Evolutionary conservation across 805 yeast genomes (phyloP).

Genomic region (Candida palmyrensis): DNA sequence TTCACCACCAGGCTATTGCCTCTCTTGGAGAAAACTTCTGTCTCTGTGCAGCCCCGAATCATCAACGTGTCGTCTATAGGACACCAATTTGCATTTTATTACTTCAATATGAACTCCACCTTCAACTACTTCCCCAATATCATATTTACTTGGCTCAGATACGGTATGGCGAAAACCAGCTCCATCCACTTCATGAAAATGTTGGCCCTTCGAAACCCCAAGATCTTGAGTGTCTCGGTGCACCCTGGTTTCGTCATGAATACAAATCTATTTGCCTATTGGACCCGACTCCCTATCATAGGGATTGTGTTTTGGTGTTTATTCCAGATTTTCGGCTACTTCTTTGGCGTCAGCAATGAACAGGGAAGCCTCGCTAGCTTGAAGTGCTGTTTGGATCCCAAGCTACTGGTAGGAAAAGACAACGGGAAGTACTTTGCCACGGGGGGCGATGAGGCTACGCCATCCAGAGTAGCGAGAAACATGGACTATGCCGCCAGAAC

Average conservation of each 20-base stretch:
- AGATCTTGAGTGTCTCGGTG: constrained; percentile 57
- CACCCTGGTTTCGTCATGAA: constrained; percentile 89
- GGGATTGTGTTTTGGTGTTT: constrained; percentile 70
- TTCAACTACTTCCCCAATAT: constrained; percentile 61
- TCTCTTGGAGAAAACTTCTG: constrained; percentile 38
- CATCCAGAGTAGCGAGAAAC: constrained; percentile 54
- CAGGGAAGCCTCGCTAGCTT: constrained; percentile 66
- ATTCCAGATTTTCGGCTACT: constrained; percentile 62
- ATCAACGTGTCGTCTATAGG: constrained; percentile 63
- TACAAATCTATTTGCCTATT: constrained; percentile 67
- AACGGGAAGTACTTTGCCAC: constrained; percentile 68
- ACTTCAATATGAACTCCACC: constrained; percentile 42
- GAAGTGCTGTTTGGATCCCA: constrained; percentile 54
- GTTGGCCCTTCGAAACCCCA: constrained; percentile 62
- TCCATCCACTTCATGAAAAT: constrained; percentile 69
- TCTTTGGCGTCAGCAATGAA: constrained; percentile 69
- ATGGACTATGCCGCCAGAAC: constrained; percentile 59
- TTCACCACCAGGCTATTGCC: constrained; percentile 59
- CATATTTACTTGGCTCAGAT: constrained; percentile 71
- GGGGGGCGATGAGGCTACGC: constrained; percentile 50
- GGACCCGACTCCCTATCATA: constrained; percentile 74
- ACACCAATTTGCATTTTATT: constrained; percentile 48
- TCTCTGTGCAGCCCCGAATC: constrained; percentile 36
- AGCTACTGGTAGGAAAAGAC: constrained; percentile 44
- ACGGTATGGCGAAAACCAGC: constrained; percentile 71